Base-by-base conservation (phyloP, 2,329 filamentous ascomycete species). In the Taxawa tesnikishii region DNA sequence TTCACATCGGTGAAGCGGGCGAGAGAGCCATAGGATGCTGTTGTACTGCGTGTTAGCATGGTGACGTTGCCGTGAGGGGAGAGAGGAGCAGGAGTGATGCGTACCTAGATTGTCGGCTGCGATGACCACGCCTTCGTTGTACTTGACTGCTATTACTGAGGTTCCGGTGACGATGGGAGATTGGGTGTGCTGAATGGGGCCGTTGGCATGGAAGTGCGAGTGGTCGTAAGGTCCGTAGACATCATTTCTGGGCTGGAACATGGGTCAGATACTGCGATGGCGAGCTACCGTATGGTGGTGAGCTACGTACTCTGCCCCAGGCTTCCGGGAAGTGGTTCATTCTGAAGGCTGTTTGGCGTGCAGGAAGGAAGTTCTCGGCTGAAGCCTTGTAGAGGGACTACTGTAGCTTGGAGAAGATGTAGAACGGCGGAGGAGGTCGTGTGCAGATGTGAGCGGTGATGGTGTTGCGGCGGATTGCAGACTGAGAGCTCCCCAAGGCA, bases 1-100 rank as follows among this genome's bases (percentile, higher is more conserved):
- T 94, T 92, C 55, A 96, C 84, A 58, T 94, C 82, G 50, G 83
- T 87, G 71, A 96, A 98, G 54, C 90, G 84, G 38, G 90, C 88
- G 45, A 67, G 82, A 36, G 90, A 94, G 56, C 90, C 90, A 61
- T 98, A 98, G 37, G 90, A 98, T 46, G 90, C 90, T 93, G 33
- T 39, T 17, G 32, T n/a, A n/a, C n/a, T n/a, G n/a, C n/a, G n/a
- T n/a, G n/a, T n/a, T n/a, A n/a, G n/a, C n/a, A n/a, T n/a, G n/a
- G n/a, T n/a, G n/a, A n/a, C n/a, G n/a, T n/a, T n/a, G n/a, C n/a
- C n/a, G n/a, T n/a, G n/a, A n/a, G n/a, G n/a, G n/a, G n/a, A n/a
- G n/a, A 23, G 6, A 18, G 17, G 19, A 13, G 23, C 12, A 29
- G 24, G 16, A 30, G n/a, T 31, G 19, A 43, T 19, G 47, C 67